phyloP scores from a whole-genome alignment of 2,329 filamentous ascomycete species.

The Neofusicoccum sp. region DNA sequence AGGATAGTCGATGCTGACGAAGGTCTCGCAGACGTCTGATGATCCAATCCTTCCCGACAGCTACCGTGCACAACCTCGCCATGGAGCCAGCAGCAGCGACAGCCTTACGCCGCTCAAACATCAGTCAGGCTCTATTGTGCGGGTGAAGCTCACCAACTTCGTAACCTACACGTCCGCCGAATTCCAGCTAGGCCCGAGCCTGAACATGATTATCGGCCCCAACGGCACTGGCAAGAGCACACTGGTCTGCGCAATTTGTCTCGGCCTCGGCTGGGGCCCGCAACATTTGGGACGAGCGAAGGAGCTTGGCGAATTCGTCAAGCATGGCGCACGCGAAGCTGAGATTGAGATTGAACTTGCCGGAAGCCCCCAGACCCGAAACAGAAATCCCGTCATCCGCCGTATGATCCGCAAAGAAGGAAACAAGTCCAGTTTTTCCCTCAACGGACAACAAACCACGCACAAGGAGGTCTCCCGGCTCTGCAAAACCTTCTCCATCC shows the following conservation, averaged over 20 bases:
- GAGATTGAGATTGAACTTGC: constrained; percentile 89
- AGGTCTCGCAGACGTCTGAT: neutral
- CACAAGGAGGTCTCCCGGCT: constrained; percentile 66
- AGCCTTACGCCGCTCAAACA: constrained; percentile 23
- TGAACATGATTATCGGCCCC: constrained; percentile 99
- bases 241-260: constrained; percentile 90
- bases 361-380: constrained; percentile 54
- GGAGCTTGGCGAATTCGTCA: constrained; percentile 85
- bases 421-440: constrained; percentile 74
- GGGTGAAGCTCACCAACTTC: constrained; percentile 83
- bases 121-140: constrained; percentile 79
- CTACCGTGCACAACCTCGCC: constrained; percentile 17
- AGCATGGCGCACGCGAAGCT: constrained; percentile 76
- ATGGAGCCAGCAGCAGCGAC: constrained; percentile 16
- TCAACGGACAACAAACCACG: constrained; percentile 64
- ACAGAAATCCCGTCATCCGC: constrained; percentile 68
- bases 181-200: constrained; percentile 82
- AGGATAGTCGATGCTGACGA: neutral
- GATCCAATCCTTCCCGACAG: constrained; percentile 16
- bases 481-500: constrained; percentile 74
- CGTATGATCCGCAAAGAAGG: constrained; percentile 78
- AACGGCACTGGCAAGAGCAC: constrained; percentile 98
- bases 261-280: constrained; percentile 83
- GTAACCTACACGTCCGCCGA: constrained; percentile 93
- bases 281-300: constrained; percentile 81